Base-by-base conservation (phyloP, 345 rosid species). In the Limnanthes douglasii region DNA sequence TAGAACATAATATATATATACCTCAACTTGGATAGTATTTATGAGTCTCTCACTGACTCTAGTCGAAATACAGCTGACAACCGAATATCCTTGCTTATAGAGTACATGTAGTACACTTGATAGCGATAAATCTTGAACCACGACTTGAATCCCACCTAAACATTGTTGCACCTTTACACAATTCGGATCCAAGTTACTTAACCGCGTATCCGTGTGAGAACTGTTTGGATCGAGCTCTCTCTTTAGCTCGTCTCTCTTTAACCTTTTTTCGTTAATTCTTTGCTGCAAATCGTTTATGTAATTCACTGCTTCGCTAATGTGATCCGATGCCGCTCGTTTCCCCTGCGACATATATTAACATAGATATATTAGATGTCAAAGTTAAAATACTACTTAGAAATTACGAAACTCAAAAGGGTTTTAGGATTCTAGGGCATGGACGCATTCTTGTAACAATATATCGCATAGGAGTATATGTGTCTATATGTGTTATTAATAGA, bases 1-100 rank as follows among this genome's bases (percentile, higher is more conserved):
- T 26, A 2, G 30, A 26, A 2, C 8, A 26, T 12, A 6, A 25
- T 28, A 15, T 37, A 41, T 42, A 41, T 9, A 3, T 53, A 67
- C 79, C 79, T 71, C 48, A 21, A 50, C 56, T 57, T 60, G 64
- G 29, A 71, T 60, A n/a, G 54, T 71, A 18, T 66, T 62, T 36
- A 57, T 37, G 33, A 57, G 34, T 34, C 66, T 57, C 32, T 56
- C 66, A 41, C 64, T 48, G 15, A 56, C 54, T 58, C 50, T 49
- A 20, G 71, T 47, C 15, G 72, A 60, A 18, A 55, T 30, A 32
- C 46, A 51, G 45, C 48, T 64, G 10, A 61, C 53, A 41, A 58
- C 62, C 16, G 45, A 39, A 21, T 64, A 59, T 13, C 72, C 74
- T 51, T 54, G 51, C 18, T 43, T 57, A 14, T 63, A 45, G 45